These are phyloP conservation scores for Didymella pinodella DNA, from an alignment of 2,329 filamentous ascomycete species.

Conservation along the genomic window DNA sequence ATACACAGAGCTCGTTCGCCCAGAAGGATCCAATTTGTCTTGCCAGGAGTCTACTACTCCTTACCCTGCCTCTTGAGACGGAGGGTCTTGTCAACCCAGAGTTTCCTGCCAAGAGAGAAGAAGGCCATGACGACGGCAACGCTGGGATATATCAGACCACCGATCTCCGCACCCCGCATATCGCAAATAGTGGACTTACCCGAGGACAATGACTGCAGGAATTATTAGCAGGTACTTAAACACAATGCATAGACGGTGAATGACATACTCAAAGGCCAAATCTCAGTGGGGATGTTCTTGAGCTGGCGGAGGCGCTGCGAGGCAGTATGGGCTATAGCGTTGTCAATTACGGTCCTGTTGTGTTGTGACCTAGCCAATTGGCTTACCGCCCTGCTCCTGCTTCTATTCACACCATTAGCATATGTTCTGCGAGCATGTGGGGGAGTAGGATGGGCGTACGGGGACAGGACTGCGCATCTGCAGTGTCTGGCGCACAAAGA, in stretches of 20 bases:
- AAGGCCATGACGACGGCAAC: conserved; percentile 76
- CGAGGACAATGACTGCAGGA: conserved; percentile 78
- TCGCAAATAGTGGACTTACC: conserved; percentile 62
- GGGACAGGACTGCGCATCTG: conserved; percentile 68
- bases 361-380: conserved; percentile 28
- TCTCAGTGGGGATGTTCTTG: conserved; percentile 89
- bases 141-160: conserved; percentile 51
- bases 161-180: conserved; percentile 23
- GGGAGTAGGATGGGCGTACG: conserved; percentile 61
- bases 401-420: conserved; percentile 62
- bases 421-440: conserved; percentile 6
- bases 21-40: conserved; percentile 17
- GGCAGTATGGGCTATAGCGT: conserved; percentile 82
- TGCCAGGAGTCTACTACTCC: conserved; percentile 35
- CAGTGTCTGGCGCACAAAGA: conserved; percentile 58
- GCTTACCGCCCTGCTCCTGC: conserved; percentile 69
- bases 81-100: conserved; percentile 89
- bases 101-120: conserved; percentile 85
- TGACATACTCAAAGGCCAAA: conserved; percentile 87
- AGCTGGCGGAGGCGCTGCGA: conserved; percentile 92
- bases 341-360: conserved; percentile 27
- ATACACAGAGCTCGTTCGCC: conserved; percentile 36
- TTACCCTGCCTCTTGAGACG: conserved; percentile 76
- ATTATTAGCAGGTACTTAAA: conserved; percentile 28
- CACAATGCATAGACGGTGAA: neutral